Base-by-base conservation (phyloP, 1,139 yeast genomes). In the Kurtzmaniella natalensis region DNA sequence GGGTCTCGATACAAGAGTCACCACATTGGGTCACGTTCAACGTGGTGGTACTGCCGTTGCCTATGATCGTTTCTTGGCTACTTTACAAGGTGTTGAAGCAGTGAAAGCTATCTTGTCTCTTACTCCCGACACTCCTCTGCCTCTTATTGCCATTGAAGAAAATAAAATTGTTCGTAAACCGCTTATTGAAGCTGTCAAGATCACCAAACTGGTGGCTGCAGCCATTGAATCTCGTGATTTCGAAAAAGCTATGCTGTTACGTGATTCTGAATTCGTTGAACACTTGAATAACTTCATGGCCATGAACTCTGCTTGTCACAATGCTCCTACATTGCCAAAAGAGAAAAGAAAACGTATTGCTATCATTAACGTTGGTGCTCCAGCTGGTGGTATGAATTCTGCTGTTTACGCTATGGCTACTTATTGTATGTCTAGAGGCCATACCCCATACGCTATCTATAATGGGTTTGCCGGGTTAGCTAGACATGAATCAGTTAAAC, bases 21-120 rank as follows among this genome's bases (percentile, higher is more conserved):
- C 94, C 30, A 80, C 82, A 10, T 67, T 83, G 52, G 94, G 94
- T 31, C 94, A 83, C 50, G 94, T 83, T 29, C 94, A 83, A 63
- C 71, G 94, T 61, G 94, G 94, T 61, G 94, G 94, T 48, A 74
- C 85, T 29, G 92, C 94, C 8, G 89, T 82, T 34, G 88, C 89
- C 2, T 82, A 73, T 45, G 94, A 83, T 55, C 67, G 94, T 53
- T 61, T 76, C 51, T 59, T 83, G 51, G 92, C 89, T 20, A 82
- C 94, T 13, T 51, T 82, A 40, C 94, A 83, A 61, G 94, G 92
- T 57, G 89, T 82, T 35, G 92, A 82, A 44, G 92, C 94, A 2
- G 88, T 83, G 16, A 76, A 76, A 45, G 89, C 89, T 0, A 82
- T 83, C 10, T 64, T 82, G 50, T 84, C 79, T 37, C 61, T 74